Percentiles rank a stretch among this genome's conserved stretches.
These are phyloP conservation scores for Plasmodium ovale DNA, from an alignment of 169 alveolate genomes.

Conservation along the genomic window DNA sequence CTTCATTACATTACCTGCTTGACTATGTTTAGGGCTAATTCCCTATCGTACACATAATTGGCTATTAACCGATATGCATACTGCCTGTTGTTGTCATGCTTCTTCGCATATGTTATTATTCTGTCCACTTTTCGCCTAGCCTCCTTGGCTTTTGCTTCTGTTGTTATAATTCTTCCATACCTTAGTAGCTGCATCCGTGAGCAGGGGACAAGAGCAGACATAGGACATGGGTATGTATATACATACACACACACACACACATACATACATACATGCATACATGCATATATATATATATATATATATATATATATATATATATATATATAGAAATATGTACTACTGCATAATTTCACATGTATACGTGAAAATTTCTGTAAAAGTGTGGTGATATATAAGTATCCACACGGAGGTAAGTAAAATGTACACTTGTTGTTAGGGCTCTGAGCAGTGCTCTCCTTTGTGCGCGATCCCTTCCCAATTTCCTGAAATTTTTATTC, in stretches of 20 bases:
- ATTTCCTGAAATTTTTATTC: constrained; percentile 75
- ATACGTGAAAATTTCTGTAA: too few species aligned
- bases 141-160: constrained; percentile 85
- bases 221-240: neutral
- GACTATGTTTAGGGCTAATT: constrained; percentile 80
- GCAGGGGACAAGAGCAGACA: neutral
- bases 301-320: neutral
- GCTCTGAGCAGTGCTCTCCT: constrained; percentile 85
- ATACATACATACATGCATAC: neutral
- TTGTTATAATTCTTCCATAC: constrained; percentile 85
- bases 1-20: constrained; percentile 58
- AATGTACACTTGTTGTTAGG: constrained; percentile 80
- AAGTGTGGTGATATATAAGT: too few species aligned
- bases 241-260: neutral
- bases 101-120: constrained; percentile 84
- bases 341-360: neutral
- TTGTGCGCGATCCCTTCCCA: constrained; percentile 80
- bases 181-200: constrained; percentile 80
- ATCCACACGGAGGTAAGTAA: too few species aligned
- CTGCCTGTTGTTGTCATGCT: constrained; percentile 66
- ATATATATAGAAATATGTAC: neutral
- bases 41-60: constrained; percentile 83
- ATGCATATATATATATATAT: neutral
- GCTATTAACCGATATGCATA: constrained; percentile 82
- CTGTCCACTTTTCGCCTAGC: constrained; percentile 84